Evolutionary conservation across 2,329 filamentous ascomycete species (phyloP).

Genomic region (Penicillium sp.): DNA sequence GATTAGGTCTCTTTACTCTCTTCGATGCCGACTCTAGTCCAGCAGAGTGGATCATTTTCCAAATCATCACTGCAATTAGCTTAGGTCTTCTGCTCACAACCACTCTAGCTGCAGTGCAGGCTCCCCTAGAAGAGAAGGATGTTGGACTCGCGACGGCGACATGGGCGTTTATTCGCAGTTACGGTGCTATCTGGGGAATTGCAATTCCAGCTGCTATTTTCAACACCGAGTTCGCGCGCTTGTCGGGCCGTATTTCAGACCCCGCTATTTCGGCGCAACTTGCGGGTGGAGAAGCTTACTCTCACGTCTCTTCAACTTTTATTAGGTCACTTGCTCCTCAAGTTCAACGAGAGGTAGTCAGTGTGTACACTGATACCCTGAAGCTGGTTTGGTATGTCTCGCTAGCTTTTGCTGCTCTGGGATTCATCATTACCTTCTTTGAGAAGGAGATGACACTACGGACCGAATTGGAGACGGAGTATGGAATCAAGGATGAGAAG

Average conservation of each 20-base stretch:
- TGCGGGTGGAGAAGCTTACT: not conserved
- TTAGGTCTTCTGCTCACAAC: conserved; percentile 5
- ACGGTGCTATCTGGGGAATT: conserved; percentile 30
- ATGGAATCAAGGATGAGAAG: not conserved
- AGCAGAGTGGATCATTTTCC: conserved; percentile 24
- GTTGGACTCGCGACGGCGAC: conserved; percentile 20
- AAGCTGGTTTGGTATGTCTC: not conserved
- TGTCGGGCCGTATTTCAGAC: not conserved
- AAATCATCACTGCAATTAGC: conserved; percentile 24
- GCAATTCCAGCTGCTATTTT: conserved; percentile 30
- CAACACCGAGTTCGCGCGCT: conserved; percentile 25
- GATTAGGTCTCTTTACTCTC: conserved; percentile 26
- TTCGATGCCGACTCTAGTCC: conserved; percentile 22
- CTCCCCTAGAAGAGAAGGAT: conserved; percentile 21
- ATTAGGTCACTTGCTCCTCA: not conserved
- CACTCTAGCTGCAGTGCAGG: conserved; percentile 24
- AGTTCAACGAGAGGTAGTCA: not conserved
- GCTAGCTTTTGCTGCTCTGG: not conserved
- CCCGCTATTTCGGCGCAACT: not conserved
- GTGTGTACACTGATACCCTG: not conserved
- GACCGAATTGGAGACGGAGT: not conserved
- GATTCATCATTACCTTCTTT: not conserved
- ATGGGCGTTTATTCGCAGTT: conserved; percentile 28
- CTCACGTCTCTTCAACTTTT: not conserved
- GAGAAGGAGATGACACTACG: not conserved